Percentiles rank a stretch among this genome's conserved stretches.
phyloP scores from a whole-genome alignment of 495 filamentous ascomycete genomes.

The Penicillium riverlandense region DNA sequence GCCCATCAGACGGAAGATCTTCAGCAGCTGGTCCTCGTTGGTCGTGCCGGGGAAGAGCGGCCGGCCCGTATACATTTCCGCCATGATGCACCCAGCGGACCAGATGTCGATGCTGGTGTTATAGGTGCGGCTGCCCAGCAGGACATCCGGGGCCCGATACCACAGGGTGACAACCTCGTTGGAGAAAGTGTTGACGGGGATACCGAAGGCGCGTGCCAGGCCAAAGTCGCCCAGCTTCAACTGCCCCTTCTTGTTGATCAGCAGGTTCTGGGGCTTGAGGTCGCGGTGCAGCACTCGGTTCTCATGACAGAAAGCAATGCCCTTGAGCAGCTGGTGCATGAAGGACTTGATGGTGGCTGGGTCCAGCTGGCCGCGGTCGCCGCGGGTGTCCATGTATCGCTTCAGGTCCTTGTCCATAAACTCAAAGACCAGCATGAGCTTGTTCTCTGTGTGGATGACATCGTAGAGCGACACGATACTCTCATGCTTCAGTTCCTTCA shows the following conservation, averaged over 20 bases:
- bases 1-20: slow-evolving; percentile 97
- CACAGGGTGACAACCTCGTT: slow-evolving; percentile 97
- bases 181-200: slow-evolving; percentile 96
- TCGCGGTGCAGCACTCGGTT: slow-evolving; percentile 95
- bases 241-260: slow-evolving; percentile 87
- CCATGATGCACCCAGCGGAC: slow-evolving; percentile 98
- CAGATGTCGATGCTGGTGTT: slow-evolving; percentile 98
- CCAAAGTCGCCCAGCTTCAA: slow-evolving; percentile 96
- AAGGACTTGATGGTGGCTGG: slow-evolving; percentile 89
- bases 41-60: slow-evolving; percentile 92
- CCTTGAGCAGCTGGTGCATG: slow-evolving; percentile 91
- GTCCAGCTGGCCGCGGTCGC: slow-evolving; percentile 75
- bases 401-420: slow-evolving; percentile 99
- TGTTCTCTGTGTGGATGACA: slow-evolving; percentile 99
- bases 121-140: slow-evolving; percentile 85
- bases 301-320: slow-evolving; percentile 94
- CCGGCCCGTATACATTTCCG: slow-evolving; percentile 92
- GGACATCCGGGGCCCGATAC: slow-evolving; percentile 92
- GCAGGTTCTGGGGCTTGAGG: slow-evolving; percentile 88
- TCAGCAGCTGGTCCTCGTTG: slow-evolving; percentile 90
- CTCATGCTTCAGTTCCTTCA: slow-evolving; percentile 98
- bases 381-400: slow-evolving; percentile 94
- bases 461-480: slow-evolving; percentile 97
- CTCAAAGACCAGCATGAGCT: slow-evolving; percentile 98
- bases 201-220: slow-evolving; percentile 86